Percentiles rank a stretch among this genome's conserved stretches.
phyloP scores from a whole-genome alignment of 441 rosid species.

The Jatropha multifida region DNA sequence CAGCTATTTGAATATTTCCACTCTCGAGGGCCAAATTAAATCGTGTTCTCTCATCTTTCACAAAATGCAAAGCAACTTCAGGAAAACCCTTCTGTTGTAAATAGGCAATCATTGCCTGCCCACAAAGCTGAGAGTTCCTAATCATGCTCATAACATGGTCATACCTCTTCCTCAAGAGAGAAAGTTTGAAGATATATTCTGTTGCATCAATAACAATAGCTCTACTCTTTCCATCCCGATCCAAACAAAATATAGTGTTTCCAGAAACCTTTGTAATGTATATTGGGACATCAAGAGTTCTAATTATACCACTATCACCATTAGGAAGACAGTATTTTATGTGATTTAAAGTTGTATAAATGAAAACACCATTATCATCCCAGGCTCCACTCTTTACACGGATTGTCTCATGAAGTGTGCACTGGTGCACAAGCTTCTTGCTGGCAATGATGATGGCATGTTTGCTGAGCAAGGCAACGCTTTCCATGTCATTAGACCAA shows the following conservation, averaged over 20 bases:
- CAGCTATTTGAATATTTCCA: constrained; percentile 87
- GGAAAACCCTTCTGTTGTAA: constrained; percentile 94
- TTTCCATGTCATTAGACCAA: constrained; percentile 91
- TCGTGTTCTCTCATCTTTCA: constrained; percentile 86
- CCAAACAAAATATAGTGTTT: constrained; percentile 69
- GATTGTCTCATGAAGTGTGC: constrained; percentile 81
- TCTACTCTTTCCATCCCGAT: constrained; percentile 80
- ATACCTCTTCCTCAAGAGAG: constrained; percentile 67
- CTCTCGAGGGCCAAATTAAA: constrained; percentile 91
- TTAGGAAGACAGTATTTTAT: constrained; percentile 87
- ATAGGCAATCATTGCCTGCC: constrained; percentile 93
- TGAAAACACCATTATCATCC: constrained; percentile 87
- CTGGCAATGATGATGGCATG: constrained; percentile 74
- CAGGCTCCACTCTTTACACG: constrained; percentile 91
- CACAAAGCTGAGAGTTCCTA: constrained; percentile 85
- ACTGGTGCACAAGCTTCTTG: constrained; percentile 71
- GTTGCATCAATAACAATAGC: constrained; percentile 71
- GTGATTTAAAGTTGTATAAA: constrained; percentile 75
- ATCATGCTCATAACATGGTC: constrained; percentile 95
- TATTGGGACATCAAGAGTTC: constrained; percentile 77
- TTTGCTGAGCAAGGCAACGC: constrained; percentile 82
- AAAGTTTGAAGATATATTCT: constrained; percentile 79
- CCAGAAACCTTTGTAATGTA: constrained; percentile 79
- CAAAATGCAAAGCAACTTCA: constrained; percentile 94
- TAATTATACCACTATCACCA: constrained; percentile 82